Conservation (phyloP, 805 yeast genomes). For the Yarrowia hollandica region DNA sequence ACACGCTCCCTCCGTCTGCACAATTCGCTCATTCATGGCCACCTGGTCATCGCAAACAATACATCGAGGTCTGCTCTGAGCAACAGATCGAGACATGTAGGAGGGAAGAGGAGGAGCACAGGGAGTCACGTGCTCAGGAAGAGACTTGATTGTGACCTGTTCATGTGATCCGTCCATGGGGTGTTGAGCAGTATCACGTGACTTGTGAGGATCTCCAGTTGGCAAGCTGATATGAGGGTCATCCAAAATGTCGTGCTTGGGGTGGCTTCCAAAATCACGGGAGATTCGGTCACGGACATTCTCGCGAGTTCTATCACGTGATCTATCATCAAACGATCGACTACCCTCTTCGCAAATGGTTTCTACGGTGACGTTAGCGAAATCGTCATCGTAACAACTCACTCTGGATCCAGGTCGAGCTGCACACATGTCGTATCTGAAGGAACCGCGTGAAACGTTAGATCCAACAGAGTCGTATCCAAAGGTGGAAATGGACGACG, state of each 20-base stretch:
- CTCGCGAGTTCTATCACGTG: background rate
- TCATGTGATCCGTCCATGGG: background rate
- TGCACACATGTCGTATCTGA: constrained; percentile 14
- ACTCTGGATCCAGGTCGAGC: background rate
- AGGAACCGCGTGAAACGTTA: background rate
- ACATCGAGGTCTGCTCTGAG: constrained; percentile 28
- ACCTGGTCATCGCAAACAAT: constrained; percentile 41
- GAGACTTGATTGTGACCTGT: background rate
- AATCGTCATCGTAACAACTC: constrained; percentile 10
- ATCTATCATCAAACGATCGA: too few relatives aligned
- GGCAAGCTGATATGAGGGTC: background rate
- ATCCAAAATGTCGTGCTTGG: background rate
- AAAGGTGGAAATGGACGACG: constrained; percentile 11
- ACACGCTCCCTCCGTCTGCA: constrained; percentile 29
- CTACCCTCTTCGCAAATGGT: background rate
- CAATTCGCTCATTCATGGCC: constrained; percentile 33
- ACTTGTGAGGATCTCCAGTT: background rate
- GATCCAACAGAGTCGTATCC: constrained; percentile 16
- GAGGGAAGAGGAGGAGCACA: constrained; percentile 20
- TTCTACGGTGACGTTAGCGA: background rate
- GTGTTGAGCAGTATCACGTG: background rate
- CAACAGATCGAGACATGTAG: background rate
- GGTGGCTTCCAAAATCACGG: background rate
- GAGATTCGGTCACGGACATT: background rate
- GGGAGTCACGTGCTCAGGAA: constrained; percentile 7